Evolutionary conservation across 2,329 filamentous ascomycete genomes (phyloP).

Genomic region (Malbranchea zuffiana): DNA sequence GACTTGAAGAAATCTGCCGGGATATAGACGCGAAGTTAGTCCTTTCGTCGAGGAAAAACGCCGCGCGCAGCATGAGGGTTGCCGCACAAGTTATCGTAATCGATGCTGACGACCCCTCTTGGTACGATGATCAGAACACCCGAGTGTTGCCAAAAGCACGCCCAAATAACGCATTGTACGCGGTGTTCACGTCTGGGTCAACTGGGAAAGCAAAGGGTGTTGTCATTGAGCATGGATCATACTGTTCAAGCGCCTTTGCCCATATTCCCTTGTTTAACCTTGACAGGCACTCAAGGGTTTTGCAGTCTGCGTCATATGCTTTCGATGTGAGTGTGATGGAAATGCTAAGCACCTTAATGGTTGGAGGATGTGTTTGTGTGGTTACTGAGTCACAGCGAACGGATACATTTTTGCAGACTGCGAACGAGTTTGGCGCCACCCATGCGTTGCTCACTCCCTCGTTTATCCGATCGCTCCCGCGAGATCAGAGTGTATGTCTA

Average conservation of each 20-base stretch:
- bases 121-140: background rate
- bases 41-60: constrained; percentile 12
- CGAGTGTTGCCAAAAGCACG: background rate
- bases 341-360: constrained; percentile 46
- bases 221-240: constrained; percentile 25
- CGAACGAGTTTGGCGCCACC: constrained; percentile 38
- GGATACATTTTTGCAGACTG: constrained; percentile 35
- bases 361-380: constrained; percentile 36
- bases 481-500: constrained; percentile 27
- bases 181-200: constrained; percentile 35
- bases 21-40: constrained; percentile 9
- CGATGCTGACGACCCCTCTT: background rate
- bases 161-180: constrained; percentile 23
- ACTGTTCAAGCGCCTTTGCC: constrained; percentile 38
- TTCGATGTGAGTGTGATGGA: constrained; percentile 88
- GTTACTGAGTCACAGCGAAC: constrained; percentile 32
- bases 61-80: background rate
- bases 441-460: constrained; percentile 47
- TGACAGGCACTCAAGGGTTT: constrained; percentile 33
- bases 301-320: constrained; percentile 78
- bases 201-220: constrained; percentile 15
- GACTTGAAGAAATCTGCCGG: constrained; percentile 13
- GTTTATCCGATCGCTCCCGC: constrained; percentile 35
- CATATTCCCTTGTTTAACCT: constrained; percentile 37
- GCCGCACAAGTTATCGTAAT: background rate